Evolutionary conservation across 306 rosid species (phyloP).

Genomic region (Castanospermum australe): DNA sequence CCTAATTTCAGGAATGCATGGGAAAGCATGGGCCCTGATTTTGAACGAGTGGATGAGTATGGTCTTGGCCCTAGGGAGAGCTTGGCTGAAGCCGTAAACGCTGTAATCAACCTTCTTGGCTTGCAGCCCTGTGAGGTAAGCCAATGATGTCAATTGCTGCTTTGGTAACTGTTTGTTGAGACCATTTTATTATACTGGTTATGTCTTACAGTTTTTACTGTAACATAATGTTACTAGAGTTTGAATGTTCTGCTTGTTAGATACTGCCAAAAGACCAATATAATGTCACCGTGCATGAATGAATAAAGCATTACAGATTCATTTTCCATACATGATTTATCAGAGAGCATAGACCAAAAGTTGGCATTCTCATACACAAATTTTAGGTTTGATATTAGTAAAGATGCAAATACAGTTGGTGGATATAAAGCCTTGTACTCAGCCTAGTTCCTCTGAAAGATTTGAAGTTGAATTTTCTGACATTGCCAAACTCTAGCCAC

Average conservation of each 20-base stretch:
- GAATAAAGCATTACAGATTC: neutral
- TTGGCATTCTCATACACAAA: neutral
- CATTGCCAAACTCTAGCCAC: neutral
- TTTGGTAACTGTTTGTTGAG: conserved; percentile 4
- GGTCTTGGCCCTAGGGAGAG: conserved; percentile 94
- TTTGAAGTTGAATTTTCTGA: neutral
- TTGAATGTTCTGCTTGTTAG: conserved; percentile 13
- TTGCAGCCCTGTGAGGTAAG: conserved; percentile 98
- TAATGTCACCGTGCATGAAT: neutral
- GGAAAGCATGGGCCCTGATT: conserved; percentile 83
- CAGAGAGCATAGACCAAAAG: neutral
- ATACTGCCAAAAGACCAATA: neutral
- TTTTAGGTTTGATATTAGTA: conserved; percentile 11
- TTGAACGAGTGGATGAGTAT: conserved; percentile 89
- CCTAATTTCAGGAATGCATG: conserved; percentile 91
- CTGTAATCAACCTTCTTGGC: conserved; percentile 88
- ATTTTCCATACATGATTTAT: neutral
- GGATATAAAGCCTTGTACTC: neutral
- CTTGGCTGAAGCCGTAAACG: conserved; percentile 80
- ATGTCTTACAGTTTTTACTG: neutral
- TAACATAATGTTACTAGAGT: neutral
- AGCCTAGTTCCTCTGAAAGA: neutral
- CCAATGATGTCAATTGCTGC: neutral
- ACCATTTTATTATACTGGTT: neutral
- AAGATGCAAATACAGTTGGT: neutral